These are phyloP conservation scores for Populus hybrid DNA, from an alignment of 441 rosid genomes.

Conservation along the genomic window DNA sequence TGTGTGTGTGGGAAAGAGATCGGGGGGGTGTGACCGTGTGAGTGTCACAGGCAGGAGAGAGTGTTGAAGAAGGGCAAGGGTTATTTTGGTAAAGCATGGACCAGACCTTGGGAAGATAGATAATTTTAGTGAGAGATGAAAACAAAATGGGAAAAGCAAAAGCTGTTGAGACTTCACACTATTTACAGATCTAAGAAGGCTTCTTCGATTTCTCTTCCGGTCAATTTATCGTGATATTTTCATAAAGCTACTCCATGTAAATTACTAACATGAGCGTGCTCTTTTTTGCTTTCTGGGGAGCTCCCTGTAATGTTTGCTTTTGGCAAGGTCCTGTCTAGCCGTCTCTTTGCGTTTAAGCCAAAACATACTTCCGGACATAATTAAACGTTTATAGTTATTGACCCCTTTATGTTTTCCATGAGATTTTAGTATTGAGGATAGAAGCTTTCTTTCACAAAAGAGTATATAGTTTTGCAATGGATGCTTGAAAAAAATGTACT, in stretches of 20 bases:
- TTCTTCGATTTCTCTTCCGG: no score
- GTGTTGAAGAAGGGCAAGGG: constrained; percentile 38
- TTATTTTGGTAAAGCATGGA: constrained; percentile 4
- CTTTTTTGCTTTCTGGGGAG: background rate
- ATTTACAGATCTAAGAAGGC: no score
- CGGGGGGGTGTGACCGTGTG: background rate
- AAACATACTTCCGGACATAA: background rate
- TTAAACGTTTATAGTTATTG: background rate
- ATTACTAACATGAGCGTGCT: no score
- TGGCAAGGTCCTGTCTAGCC: background rate
- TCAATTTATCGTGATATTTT: constrained; percentile 24
- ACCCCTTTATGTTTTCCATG: no score
- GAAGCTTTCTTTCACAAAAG: no score
- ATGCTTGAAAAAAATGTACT: no score
- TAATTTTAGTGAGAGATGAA: constrained; percentile 5
- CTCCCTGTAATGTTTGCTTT: background rate
- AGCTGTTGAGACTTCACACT: constrained; percentile 8
- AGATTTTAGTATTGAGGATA: no score
- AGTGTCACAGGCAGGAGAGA: constrained; percentile 21
- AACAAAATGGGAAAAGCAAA: constrained; percentile 20
- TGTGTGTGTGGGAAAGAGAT: constrained; percentile 7
- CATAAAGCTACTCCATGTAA: background rate
- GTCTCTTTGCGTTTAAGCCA: background rate
- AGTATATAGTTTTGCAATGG: no score
- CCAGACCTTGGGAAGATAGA: constrained; percentile 34